Conservation (phyloP, 2,329 filamentous ascomycete species). For the Delphinella strobiligena region DNA sequence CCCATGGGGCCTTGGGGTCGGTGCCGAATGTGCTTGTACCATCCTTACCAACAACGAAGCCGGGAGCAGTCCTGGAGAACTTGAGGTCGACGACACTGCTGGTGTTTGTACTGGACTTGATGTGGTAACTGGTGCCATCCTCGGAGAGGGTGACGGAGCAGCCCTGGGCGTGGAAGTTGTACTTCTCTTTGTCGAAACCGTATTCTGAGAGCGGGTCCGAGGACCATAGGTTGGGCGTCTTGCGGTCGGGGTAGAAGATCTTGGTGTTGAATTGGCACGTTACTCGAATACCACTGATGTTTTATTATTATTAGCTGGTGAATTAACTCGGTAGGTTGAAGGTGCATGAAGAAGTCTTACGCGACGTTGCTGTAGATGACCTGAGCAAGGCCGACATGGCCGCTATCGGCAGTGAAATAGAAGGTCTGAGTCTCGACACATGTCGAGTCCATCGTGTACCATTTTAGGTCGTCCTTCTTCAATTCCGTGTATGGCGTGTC, state of each 20-base stretch:
- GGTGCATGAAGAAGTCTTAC: constrained; percentile 44
- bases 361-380: constrained; percentile 96
- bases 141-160: constrained; percentile 76
- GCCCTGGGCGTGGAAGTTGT: constrained; percentile 75
- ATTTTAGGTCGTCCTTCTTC: constrained; percentile 66
- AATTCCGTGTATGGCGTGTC: constrained; percentile 70
- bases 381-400: constrained; percentile 68
- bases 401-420: constrained; percentile 73
- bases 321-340: constrained; percentile 11
- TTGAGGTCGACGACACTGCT: constrained; percentile 76
- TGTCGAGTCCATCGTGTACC: constrained; percentile 70
- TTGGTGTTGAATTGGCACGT: constrained; percentile 93
- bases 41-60: constrained; percentile 73
- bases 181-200: constrained; percentile 74
- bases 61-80: constrained; percentile 62
- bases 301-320: constrained; percentile 9
- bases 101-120: constrained; percentile 82
- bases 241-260: constrained; percentile 62
- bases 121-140: constrained; percentile 68
- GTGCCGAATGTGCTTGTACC: constrained; percentile 80
- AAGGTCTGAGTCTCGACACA: constrained; percentile 92
- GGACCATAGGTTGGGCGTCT: constrained; percentile 70
- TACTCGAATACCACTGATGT: constrained; percentile 65
- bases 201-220: constrained; percentile 67
- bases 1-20: constrained; percentile 78